Evolutionary conservation across 163 green algal species (phyloP).

Genomic region (Scenedesmus sp.): DNA sequence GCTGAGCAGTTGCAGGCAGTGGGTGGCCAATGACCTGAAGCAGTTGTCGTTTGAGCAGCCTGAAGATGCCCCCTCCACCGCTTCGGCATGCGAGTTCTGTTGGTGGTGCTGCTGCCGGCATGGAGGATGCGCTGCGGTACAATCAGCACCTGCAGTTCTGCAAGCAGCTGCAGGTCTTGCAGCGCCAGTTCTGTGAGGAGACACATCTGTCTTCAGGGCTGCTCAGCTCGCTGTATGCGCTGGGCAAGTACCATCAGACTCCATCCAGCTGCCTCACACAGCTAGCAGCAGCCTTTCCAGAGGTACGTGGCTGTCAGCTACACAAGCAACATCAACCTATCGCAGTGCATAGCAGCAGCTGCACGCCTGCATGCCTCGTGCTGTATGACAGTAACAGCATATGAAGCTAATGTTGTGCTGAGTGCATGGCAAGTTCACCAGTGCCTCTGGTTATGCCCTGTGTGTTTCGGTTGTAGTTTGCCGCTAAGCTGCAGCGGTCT

Average conservation of each 20-base stretch:
- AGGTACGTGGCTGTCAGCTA: slow-evolving; percentile 14
- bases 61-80: neutral
- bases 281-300: slow-evolving; percentile 37
- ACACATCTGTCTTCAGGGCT: slow-evolving; percentile 13
- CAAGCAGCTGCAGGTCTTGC: slow-evolving; percentile 37
- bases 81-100: neutral
- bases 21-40: neutral
- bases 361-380: neutral
- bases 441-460: too few relatives aligned
- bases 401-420: too few relatives aligned
- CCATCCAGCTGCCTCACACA: slow-evolving; percentile 35
- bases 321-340: neutral
- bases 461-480: slow-evolving; percentile 16
- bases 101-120: neutral
- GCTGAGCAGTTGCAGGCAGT: neutral
- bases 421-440: too few relatives aligned
- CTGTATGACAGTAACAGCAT: neutral
- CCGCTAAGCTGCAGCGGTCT: slow-evolving; percentile 40
- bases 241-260: slow-evolving; percentile 20
- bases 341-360: neutral
- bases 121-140: slow-evolving; percentile 42
- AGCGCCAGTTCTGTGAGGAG: slow-evolving; percentile 35
- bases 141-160: slow-evolving; percentile 52
- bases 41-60: neutral
- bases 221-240: slow-evolving; percentile 29